These are phyloP conservation scores for Leccinum ochraceum DNA, from an alignment of 768 basidiomycete species.

Conservation along the genomic window DNA sequence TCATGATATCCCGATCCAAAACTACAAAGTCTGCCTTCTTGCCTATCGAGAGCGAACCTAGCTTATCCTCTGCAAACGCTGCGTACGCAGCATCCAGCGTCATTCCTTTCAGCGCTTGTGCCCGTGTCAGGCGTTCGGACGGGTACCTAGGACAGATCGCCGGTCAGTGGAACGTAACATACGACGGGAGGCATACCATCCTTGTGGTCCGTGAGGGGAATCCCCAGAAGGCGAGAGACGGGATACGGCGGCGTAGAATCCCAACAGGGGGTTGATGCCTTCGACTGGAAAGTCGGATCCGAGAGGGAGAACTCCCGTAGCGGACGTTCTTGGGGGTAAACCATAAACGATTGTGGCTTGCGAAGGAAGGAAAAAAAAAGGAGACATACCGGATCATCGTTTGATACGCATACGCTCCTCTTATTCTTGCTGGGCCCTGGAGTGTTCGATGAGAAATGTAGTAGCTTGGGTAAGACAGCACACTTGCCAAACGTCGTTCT, in stretches of 20 bases:
- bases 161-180: not conserved
- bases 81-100: conserved; percentile 90
- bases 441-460: not conserved
- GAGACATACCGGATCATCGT: conserved; percentile 62
- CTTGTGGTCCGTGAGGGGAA: conserved; percentile 80
- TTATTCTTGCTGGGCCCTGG: conserved; percentile 79
- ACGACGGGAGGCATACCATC: conserved; percentile 64
- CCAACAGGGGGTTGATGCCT: conserved; percentile 82
- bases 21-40: conserved; percentile 90
- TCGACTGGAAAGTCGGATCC: conserved; percentile 97
- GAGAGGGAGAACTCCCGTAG: conserved; percentile 62
- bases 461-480: conserved; percentile 4
- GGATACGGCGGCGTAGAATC: conserved; percentile 88
- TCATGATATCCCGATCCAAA: conserved; percentile 80
- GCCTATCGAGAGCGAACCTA: conserved; percentile 73
- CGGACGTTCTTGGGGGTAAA: conserved; percentile 44
- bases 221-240: conserved; percentile 65
- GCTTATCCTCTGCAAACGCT: conserved; percentile 66
- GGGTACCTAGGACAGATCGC: conserved; percentile 60
- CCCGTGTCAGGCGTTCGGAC: conserved; percentile 70
- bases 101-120: conserved; percentile 88
- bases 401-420: conserved; percentile 89
- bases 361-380: not conserved
- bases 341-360: not conserved
- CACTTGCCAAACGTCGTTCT: conserved; percentile 66